phyloP scores from a whole-genome alignment of 345 rosid genomes.

The Salix koriyanagi region DNA sequence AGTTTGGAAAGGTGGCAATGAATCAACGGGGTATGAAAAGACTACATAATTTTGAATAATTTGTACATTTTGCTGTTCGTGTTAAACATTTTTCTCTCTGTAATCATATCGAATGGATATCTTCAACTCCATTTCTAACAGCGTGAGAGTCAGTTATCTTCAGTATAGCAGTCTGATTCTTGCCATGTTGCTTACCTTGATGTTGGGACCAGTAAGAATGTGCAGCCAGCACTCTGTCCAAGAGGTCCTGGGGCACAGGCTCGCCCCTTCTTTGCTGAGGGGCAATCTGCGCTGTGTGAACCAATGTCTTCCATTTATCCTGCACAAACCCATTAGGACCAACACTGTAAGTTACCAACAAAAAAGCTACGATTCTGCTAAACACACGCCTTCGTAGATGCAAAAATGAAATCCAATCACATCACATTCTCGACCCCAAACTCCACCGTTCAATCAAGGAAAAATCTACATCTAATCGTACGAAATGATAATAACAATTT shows the following conservation, averaged over 20 bases:
- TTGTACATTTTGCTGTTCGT: slow-evolving; percentile 40
- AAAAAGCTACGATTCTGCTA: neutral
- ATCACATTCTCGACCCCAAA: neutral
- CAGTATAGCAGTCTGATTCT: slow-evolving; percentile 32
- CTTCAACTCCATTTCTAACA: slow-evolving; percentile 23
- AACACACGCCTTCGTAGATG: neutral
- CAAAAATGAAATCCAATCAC: neutral
- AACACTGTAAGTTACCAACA: neutral
- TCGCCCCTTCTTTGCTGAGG: slow-evolving; percentile 96
- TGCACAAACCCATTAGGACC: slow-evolving; percentile 21
- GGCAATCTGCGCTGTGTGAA: slow-evolving; percentile 84
- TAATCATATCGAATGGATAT: slow-evolving; percentile 21
- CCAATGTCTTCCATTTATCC: slow-evolving; percentile 99
- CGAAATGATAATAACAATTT: neutral
- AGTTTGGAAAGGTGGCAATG: slow-evolving; percentile 23
- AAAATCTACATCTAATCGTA: neutral
- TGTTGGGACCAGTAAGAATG: slow-evolving; percentile 79
- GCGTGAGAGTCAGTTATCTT: slow-evolving; percentile 21
- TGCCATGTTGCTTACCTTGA: slow-evolving; percentile 67
- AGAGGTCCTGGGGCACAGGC: slow-evolving; percentile 85
- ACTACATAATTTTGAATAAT: slow-evolving; percentile 36
- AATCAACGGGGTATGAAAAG: slow-evolving; percentile 41
- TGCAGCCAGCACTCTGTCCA: slow-evolving; percentile 87
- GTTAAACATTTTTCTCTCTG: slow-evolving; percentile 25
- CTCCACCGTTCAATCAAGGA: neutral